Evolutionary conservation across 148 eudicot species (phyloP).

Genomic region (Rhododendron molle): DNA sequence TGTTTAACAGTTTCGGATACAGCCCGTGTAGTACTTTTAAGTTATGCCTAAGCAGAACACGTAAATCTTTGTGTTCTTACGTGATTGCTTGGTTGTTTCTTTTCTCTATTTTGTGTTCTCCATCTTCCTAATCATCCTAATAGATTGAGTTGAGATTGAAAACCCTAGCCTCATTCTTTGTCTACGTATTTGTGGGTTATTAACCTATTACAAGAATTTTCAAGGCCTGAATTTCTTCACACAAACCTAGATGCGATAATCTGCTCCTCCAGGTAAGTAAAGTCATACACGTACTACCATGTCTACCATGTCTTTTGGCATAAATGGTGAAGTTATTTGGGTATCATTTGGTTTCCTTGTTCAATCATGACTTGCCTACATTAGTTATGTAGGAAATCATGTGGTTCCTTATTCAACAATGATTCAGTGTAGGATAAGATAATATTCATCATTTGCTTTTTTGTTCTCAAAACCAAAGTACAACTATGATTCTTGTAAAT

Average conservation of each 20-base stretch:
- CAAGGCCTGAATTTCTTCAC: neutral
- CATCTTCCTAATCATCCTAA: neutral
- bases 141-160: neutral
- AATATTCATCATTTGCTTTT: slow-evolving; percentile 14
- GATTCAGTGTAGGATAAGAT: neutral
- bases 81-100: no score
- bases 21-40: no score
- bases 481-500: neutral
- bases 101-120: neutral
- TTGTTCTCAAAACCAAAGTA: neutral
- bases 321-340: neutral
- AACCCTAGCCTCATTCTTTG: slow-evolving; percentile 1
- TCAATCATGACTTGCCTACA: neutral
- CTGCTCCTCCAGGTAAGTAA: neutral
- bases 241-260: neutral
- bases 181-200: neutral
- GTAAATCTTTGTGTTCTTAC: no score
- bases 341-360: neutral
- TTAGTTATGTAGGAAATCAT: neutral
- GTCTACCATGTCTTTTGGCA: neutral
- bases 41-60: no score
- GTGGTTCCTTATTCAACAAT: neutral
- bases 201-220: neutral
- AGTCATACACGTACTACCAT: neutral
- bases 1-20: no score